phyloP scores from a whole-genome alignment of 371 early-diverging fungal genomes.

The Parasitella parasitica region DNA sequence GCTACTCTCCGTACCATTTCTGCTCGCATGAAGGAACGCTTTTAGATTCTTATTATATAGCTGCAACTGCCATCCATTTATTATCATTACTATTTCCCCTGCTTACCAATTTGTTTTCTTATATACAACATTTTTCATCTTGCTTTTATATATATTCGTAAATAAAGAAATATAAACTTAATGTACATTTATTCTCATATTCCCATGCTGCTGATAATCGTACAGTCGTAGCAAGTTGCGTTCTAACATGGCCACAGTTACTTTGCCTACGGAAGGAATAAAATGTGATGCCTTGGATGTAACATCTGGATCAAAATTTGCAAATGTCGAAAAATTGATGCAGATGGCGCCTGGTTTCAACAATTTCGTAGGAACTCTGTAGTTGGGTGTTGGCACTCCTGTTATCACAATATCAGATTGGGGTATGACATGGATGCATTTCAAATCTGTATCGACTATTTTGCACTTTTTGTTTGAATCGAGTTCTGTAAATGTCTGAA shows the following conservation, averaged over 20 bases:
- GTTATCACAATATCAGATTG: slow-evolving; percentile 93
- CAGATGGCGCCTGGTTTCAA: slow-evolving; percentile 93
- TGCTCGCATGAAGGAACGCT: slow-evolving; percentile 93
- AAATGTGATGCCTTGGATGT: slow-evolving; percentile 85
- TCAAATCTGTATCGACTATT: slow-evolving; percentile 53
- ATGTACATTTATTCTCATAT: neutral
- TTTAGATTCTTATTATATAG: slow-evolving; percentile 44
- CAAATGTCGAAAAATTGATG: slow-evolving; percentile 90
- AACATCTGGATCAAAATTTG: slow-evolving; percentile 88
- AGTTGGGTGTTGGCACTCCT: slow-evolving; percentile 85
- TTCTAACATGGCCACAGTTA: slow-evolving; percentile 95
- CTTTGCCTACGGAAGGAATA: slow-evolving; percentile 93
- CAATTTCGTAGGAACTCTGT: slow-evolving; percentile 76
- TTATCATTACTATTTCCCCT: neutral
- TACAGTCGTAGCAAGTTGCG: slow-evolving; percentile 85
- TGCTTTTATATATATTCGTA: neutral
- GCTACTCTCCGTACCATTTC: slow-evolving; percentile 85
- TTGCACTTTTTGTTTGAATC: slow-evolving; percentile 53
- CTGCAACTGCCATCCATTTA: neutral
- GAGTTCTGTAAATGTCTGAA: slow-evolving; percentile 71
- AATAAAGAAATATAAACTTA: neutral
- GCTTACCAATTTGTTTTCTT: neutral
- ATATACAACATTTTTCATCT: slow-evolving; percentile 2
- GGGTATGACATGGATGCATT: slow-evolving; percentile 78
- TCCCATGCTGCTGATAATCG: slow-evolving; percentile 56